Percentiles rank a stretch among this genome's conserved stretches.
Evolutionary conservation across 2,329 filamentous ascomycete species (phyloP).

Genomic region (Exophiala aquamarina): DNA sequence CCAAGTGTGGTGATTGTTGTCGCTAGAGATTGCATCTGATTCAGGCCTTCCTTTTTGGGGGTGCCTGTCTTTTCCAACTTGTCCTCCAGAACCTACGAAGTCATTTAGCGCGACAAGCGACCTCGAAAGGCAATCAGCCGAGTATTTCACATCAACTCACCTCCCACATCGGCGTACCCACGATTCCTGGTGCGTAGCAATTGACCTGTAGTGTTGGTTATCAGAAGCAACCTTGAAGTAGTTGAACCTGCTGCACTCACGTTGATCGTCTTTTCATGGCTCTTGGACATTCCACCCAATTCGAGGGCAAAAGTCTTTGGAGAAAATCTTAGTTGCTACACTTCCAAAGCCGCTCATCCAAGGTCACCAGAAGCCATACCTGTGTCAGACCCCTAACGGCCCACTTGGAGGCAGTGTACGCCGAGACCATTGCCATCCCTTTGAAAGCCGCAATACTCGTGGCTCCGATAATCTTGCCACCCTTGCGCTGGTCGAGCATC

Average conservation of each 20-base stretch:
- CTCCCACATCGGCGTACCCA: slow-evolving; percentile 68
- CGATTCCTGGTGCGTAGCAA: slow-evolving; percentile 66
- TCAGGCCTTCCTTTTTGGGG: slow-evolving; percentile 51
- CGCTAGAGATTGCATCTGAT: slow-evolving; percentile 51
- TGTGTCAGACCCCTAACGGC: slow-evolving; percentile 66
- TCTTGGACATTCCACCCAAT: slow-evolving; percentile 11
- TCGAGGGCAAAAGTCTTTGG: slow-evolving; percentile 12
- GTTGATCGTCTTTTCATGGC: slow-evolving; percentile 14
- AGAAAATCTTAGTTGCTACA: no score
- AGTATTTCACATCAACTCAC: no score
- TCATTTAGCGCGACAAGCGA: no score
- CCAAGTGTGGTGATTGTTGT: slow-evolving; percentile 56
- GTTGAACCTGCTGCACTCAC: slow-evolving; percentile 38
- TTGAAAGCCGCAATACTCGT: slow-evolving; percentile 54
- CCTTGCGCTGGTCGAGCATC: slow-evolving; percentile 48
- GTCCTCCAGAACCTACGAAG: slow-evolving; percentile 57
- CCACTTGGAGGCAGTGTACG: slow-evolving; percentile 67
- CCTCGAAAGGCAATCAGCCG: no score
- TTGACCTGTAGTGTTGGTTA: slow-evolving; percentile 66
- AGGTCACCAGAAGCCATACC: slow-evolving; percentile 42
- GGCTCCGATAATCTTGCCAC: slow-evolving; percentile 53
- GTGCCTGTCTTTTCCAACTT: slow-evolving; percentile 54
- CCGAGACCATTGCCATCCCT: slow-evolving; percentile 52
- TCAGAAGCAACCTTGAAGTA: slow-evolving; percentile 56
- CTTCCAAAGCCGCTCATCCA: no score